Evolutionary conservation across 768 basidiomycete genomes (phyloP).

Genomic region (Gelatoporia subvermispora): DNA sequence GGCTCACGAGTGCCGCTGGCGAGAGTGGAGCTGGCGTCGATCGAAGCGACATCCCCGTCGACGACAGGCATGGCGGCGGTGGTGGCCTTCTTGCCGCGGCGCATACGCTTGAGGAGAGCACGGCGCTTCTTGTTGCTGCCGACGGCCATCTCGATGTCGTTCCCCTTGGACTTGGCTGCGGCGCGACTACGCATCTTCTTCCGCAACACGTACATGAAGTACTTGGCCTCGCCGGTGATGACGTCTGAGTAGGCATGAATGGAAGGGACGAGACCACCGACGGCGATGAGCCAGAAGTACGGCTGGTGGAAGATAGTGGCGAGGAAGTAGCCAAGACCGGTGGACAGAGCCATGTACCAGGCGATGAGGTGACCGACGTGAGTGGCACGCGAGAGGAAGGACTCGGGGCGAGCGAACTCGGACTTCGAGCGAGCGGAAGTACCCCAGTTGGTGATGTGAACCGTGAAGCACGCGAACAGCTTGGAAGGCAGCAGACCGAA

Average conservation of each 20-base stretch:
- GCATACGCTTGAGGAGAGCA: not conserved
- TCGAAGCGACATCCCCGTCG: too few relatives aligned
- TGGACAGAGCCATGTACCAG: constrained; percentile 15
- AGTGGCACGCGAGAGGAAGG: constrained; percentile 8
- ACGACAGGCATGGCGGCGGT: too few relatives aligned
- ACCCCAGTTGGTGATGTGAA: constrained; percentile 10
- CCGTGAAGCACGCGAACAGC: constrained; percentile 11
- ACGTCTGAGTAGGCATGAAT: constrained; percentile 10
- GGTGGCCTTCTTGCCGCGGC: not conserved
- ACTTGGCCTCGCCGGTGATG: constrained; percentile 9
- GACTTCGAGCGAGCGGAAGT: constrained; percentile 12
- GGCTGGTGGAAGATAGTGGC: constrained; percentile 8
- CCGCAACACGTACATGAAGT: constrained; percentile 8
- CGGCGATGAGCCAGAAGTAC: constrained; percentile 6
- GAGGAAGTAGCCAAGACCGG: constrained; percentile 14
- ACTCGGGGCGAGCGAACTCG: constrained; percentile 11
- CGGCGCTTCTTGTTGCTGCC: not conserved
- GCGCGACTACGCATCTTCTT: constrained; percentile 7
- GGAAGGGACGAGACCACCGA: constrained; percentile 1
- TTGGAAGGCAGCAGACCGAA: constrained; percentile 11
- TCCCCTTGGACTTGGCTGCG: constrained; percentile 1
- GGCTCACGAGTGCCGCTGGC: too few relatives aligned
- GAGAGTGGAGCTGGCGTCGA: too few relatives aligned
- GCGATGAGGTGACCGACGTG: constrained; percentile 11
- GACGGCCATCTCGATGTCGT: constrained; percentile 11